Percentiles rank a stretch among this genome's conserved stretches.
phyloP scores from a whole-genome alignment of 768 basidiomycete species.

The Mycena pura region DNA sequence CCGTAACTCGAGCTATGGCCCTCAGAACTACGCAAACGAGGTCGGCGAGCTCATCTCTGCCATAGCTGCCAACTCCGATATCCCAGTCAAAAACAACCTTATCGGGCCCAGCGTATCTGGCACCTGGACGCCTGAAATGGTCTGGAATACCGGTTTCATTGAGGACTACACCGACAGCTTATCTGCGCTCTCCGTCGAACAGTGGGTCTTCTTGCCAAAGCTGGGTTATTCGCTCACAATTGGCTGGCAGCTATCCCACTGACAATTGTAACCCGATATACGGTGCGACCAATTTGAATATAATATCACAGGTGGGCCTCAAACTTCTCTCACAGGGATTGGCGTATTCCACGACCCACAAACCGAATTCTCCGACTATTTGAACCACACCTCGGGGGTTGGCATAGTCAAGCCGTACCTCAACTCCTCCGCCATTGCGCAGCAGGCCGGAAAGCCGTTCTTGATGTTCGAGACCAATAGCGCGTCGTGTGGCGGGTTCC shows the following conservation, averaged over 20 bases:
- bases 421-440: conserved; percentile 53
- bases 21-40: conserved; percentile 21
- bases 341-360: conserved; percentile 52
- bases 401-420: conserved; percentile 60
- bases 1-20: conserved; percentile 7
- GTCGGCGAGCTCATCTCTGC: conserved; percentile 47
- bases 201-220: conserved; percentile 43
- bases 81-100: conserved; percentile 43
- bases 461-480: conserved; percentile 79
- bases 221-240: too few species aligned
- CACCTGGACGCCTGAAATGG: conserved; percentile 43
- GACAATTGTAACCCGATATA: conserved; percentile 68
- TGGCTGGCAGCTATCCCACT: conserved; percentile 52
- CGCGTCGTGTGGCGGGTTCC: conserved; percentile 73
- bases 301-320: background rate
- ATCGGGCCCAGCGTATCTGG: conserved; percentile 48
- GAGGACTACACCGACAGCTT: conserved; percentile 37
- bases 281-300: background rate
- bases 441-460: conserved; percentile 51
- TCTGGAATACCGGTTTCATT: conserved; percentile 47
- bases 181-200: conserved; percentile 47
- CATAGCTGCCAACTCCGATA: conserved; percentile 26
- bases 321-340: conserved; percentile 28
- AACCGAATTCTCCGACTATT: conserved; percentile 56
- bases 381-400: conserved; percentile 63